Evolutionary conservation across 371 early-diverging fungal genomes (phyloP).

Genomic region (Mucor sp.): DNA sequence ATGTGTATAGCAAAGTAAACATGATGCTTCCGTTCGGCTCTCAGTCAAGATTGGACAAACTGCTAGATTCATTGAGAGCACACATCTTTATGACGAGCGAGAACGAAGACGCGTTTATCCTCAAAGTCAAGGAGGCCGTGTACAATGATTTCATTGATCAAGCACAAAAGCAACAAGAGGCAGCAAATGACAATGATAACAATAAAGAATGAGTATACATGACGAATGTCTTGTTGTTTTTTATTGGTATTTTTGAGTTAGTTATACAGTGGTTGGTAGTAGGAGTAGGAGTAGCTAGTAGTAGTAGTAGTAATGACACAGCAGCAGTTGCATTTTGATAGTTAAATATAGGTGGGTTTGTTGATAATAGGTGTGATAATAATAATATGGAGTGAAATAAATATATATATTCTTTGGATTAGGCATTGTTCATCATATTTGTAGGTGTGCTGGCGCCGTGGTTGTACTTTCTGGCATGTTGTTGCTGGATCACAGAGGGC

Average conservation of each 20-base stretch:
- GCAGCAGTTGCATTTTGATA: neutral
- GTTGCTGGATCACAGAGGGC: conserved; percentile 3
- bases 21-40: conserved; percentile 26
- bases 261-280: neutral
- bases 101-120: conserved; percentile 36
- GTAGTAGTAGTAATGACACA: too few species aligned
- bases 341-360: neutral
- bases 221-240: too few species aligned
- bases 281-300: too few species aligned
- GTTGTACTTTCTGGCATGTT: conserved; percentile 12
- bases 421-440: conserved; percentile 10
- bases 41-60: conserved; percentile 46
- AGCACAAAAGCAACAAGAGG: neutral
- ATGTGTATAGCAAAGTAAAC: conserved; percentile 35
- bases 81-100: conserved; percentile 42
- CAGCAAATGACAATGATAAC: neutral
- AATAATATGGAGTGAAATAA: neutral
- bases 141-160: conserved; percentile 13
- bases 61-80: conserved; percentile 44
- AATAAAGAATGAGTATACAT: neutral
- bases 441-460: conserved; percentile 1
- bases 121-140: conserved; percentile 35
- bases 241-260: neutral
- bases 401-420: conserved; percentile 4
- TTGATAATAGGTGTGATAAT: neutral